Percentiles rank a stretch among this genome's conserved stretches.
Evolutionary conservation across 2,329 filamentous ascomycete species (phyloP).

Genomic region (Reticulascus tulasneorum): DNA sequence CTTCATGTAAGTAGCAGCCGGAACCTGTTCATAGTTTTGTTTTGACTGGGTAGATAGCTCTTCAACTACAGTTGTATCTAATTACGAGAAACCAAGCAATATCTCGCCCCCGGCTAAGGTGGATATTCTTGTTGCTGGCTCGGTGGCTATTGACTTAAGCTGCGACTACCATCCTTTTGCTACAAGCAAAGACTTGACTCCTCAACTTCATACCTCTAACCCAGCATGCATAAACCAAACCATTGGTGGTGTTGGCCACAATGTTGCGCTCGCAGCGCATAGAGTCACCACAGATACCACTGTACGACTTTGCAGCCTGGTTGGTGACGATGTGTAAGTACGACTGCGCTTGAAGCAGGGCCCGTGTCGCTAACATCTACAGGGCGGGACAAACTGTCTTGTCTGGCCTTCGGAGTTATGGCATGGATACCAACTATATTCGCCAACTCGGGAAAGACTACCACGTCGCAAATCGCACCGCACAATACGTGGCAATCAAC

Average conservation of each 20-base stretch:
- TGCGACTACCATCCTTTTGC: constrained; percentile 61
- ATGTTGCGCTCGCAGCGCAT: constrained; percentile 82
- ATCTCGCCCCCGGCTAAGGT: constrained; percentile 24
- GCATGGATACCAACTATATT: constrained; percentile 63
- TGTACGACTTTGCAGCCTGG: constrained; percentile 73
- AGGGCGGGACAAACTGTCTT: constrained; percentile 72
- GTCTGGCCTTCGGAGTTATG: constrained; percentile 57
- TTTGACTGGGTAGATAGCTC: constrained; percentile 17
- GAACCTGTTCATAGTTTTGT: too few species aligned
- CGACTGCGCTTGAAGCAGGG: too few species aligned
- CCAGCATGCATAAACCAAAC: constrained; percentile 76
- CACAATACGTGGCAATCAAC: constrained; percentile 90
- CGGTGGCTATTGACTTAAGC: constrained; percentile 79
- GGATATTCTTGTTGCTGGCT: constrained; percentile 85
- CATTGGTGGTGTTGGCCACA: constrained; percentile 87
- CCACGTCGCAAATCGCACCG: constrained; percentile 61
- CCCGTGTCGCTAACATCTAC: too few species aligned
- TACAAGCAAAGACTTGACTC: constrained; percentile 22
- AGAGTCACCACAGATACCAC: constrained; percentile 54
- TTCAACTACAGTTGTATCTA: constrained; percentile 9
- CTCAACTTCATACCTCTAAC: constrained; percentile 76
- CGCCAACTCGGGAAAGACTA: constrained; percentile 47
- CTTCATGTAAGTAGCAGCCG: constrained; percentile 14
- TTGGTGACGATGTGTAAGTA: constrained; percentile 73
- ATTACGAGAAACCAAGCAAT: constrained; percentile 5